Evolutionary conservation across 2,329 filamentous ascomycete species (phyloP).

Genomic region (Juglanconis sp.): DNA sequence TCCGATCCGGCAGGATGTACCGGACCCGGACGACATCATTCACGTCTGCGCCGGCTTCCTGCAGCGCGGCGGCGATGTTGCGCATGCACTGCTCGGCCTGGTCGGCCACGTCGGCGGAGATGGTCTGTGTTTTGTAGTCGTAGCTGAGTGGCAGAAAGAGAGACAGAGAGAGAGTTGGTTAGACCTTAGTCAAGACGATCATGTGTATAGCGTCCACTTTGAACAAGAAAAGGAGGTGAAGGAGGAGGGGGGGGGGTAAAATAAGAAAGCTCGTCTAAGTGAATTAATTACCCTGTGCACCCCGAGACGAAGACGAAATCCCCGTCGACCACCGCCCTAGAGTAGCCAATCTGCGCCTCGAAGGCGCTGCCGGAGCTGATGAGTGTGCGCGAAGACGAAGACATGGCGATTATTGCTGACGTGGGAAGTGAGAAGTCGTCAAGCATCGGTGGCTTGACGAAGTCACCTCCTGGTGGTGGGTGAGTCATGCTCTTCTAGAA

Average conservation of each 20-base stretch:
- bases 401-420: not conserved
- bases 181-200: too few species aligned
- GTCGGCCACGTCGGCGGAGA: slow-evolving; percentile 42
- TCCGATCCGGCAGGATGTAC: slow-evolving; percentile 48
- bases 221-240: not conserved
- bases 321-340: slow-evolving; percentile 47
- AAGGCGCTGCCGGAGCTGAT: slow-evolving; percentile 51
- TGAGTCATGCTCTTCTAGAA: too few species aligned
- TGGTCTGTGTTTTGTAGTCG: slow-evolving; percentile 44
- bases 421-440: not conserved
- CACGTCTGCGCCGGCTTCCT: slow-evolving; percentile 39
- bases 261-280: not conserved
- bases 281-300: slow-evolving; percentile 44
- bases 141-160: slow-evolving; percentile 34
- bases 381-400: slow-evolving; percentile 18
- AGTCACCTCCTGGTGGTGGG: not conserved
- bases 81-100: slow-evolving; percentile 48
- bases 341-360: slow-evolving; percentile 52
- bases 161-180: too few species aligned
- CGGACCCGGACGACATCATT: slow-evolving; percentile 48
- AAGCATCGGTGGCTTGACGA: not conserved
- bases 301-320: slow-evolving; percentile 53
- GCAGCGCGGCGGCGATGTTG: slow-evolving; percentile 45
- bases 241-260: not conserved
- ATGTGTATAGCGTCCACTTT: too few species aligned